Base-by-base conservation (phyloP, 1,139 yeast species). In the Lodderomyces oxycetoniae region DNA sequence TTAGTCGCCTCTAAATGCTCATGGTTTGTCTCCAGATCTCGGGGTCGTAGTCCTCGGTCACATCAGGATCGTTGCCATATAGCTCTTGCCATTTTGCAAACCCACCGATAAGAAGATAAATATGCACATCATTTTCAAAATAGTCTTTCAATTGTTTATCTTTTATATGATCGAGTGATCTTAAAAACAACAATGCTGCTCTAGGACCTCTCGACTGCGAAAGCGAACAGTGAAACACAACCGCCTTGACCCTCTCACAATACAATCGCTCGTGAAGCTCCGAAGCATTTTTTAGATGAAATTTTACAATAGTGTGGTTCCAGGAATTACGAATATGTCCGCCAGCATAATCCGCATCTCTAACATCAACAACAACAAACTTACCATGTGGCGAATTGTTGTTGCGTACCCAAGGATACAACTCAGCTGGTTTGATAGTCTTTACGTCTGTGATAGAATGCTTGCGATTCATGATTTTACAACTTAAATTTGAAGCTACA, bases 201-300 rank as follows among this genome's bases (percentile, higher is more conserved):
- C 85, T 66, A 0, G 97, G 97, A 0, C 97, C 97, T 31, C 97
- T 65, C 39, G 80, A 93, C 57, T 89, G 96, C 3, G 93, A 81
- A 29, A 85, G 67, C 26, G 88, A 89, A 58, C 97, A 91, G 55
- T 89, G 96, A 61, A 91, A 89, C 1, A 91, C 82, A 0, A 88
- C 79, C 38, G 74, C 74, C 34, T 70, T 63, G 9, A 63, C 55
- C 5, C 56, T 52, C 7, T 58, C 51, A 4, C 55, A 55, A 16
- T 46, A 37, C 10, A 77, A 49, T 15, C 58, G 45, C 11, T 58
- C 45, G 19, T 67, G 56, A 14, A 82, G 61, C 15, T 68, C 63
- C 2, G 71, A 65, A 26, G 77, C 50, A 2, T 57, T 55, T 10
- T 57, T 51, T 7, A 7, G 9, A 4, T 59, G 48, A 45, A 86